Evolutionary conservation across 139 green algal genomes (phyloP), one percentile per base, ranked within the genome.

Genomic region (Coccomyxa sp.): DNA sequence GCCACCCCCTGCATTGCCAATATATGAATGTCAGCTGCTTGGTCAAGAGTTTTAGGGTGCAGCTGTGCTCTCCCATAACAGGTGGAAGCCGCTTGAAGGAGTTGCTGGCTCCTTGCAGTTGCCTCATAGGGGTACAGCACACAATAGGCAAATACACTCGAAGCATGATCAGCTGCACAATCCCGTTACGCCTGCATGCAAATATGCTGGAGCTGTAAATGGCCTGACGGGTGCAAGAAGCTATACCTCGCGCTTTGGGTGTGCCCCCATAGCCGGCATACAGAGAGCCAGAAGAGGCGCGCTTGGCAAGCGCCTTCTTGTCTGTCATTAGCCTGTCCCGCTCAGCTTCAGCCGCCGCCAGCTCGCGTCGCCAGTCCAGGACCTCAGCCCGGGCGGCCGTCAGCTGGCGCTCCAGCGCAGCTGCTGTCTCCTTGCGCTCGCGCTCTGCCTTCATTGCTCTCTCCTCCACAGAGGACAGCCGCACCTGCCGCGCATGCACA

Each of bases 1-100:
- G 50, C 88, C 88, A 27, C 88, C 86, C 6, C 88, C 88, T 5
- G 73, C 1, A 39, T 75, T 22, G 40, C 8, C 73, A 18, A 39
- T 27, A 22, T 29, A 64, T 29, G 16, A 64, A 64, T 64, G 50
- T 64, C 14, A 16, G 8, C 8, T 44, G 50, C n/a, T n/a, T n/a
- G n/a, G n/a, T n/a, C n/a, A n/a, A n/a, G n/a, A n/a, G n/a, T n/a
- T n/a, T n/a, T n/a, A n/a, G n/a, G n/a, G n/a, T n/a, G n/a, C n/a
- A n/a, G n/a, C n/a, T n/a, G n/a, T n/a, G n/a, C n/a, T n/a, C n/a
- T n/a, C n/a, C n/a, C n/a, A n/a, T n/a, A n/a, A n/a, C n/a, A 36
- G 36, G n/a, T 75, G 4, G 68, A 68, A 2, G 33, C 35, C 27
- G 27, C n/a, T 4, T 70, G 79, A 68, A 16, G 54, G 22, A n/a